Conservation (phyloP, 805 yeast genomes). For the Spathaspora hagerdaliae region DNA sequence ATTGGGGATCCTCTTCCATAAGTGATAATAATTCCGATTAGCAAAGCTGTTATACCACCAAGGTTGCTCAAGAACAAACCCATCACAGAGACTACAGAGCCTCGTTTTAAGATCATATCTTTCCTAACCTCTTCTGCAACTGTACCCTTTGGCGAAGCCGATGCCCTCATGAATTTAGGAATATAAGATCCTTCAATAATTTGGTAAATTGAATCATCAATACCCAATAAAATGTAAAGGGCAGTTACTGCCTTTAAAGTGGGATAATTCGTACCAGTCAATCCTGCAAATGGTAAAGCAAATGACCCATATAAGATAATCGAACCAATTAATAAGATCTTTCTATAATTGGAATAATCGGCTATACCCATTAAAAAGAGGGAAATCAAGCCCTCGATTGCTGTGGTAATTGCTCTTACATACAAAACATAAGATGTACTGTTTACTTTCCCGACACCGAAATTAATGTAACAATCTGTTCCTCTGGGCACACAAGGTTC, state of each 20-base stretch:
- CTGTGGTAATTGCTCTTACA: constrained; percentile 32
- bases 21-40: constrained; percentile 35
- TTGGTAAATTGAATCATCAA: constrained; percentile 28
- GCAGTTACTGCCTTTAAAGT: constrained; percentile 23
- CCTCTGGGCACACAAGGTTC: constrained; percentile 22
- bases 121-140: constrained; percentile 21
- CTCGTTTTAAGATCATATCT: constrained; percentile 21
- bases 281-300: constrained; percentile 34
- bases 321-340: constrained; percentile 27
- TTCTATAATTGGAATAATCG: constrained; percentile 35
- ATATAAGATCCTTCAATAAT: constrained; percentile 38
- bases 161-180: constrained; percentile 36
- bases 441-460: constrained; percentile 32
- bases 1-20: constrained; percentile 20
- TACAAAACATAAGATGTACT: constrained; percentile 34
- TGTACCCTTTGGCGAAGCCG: constrained; percentile 9
- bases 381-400: constrained; percentile 34
- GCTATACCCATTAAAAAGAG: constrained; percentile 36
- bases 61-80: constrained; percentile 31
- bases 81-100: constrained; percentile 33
- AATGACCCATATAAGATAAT: constrained; percentile 27
- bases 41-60: constrained; percentile 35
- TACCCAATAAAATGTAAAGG: constrained; percentile 25
- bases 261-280: constrained; percentile 15
- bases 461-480: constrained; percentile 33